Evolutionary conservation across 2,329 filamentous ascomycete genomes (phyloP), one percentile per base, ranked within the genome.

Genomic region (Akanthomyces muscarius): DNA sequence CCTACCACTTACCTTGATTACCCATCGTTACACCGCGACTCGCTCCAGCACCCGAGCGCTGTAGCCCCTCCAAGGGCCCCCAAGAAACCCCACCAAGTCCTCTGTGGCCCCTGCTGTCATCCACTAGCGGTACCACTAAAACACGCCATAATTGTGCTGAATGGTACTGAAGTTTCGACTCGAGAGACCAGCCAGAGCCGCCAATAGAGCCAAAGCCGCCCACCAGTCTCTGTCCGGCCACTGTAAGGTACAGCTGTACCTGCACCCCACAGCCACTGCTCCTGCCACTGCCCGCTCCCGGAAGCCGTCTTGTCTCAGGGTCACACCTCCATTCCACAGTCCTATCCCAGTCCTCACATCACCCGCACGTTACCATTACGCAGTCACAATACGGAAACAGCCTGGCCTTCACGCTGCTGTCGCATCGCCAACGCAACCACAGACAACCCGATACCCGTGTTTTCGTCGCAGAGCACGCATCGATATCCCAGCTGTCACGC

Each of bases 111-210:
- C 53, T 44, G 38, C 38, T 21, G 8, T 11, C 21, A 25, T 14
- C 53, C 53, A 55, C 53, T 30, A 55, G 53, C 53, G 23, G 23
- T 16, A 28, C 36, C 53, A 16, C 38, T 44, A 55, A 44, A 52
- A 55, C 53, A 55, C 36, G 53, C 53, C 53, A 55, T 41, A 16
- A 41, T 41, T 41, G 38, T 5, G 38, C 38, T 41, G 33, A 38
- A 38, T 38, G 33, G 33, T 38, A 7, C 33, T 38, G 38, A 41
- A 41, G 13, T 36, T 36, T 11, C 33, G 7, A 41, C 38, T 16
- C 38, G 38, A 41, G 13, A 14, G 45, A 48, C 7, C 30, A 21
- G 30, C 30, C 30, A 33, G 30, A 33, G 30, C 30, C 30, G 30
- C 30, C 30, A 21, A 21, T 1, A 21, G 21, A 30, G 28, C 1